Percentiles rank a stretch among this genome's conserved stretches.
These are phyloP conservation scores for Penicillium occitanis DNA, from an alignment of 2,329 filamentous ascomycete species.

Conservation along the genomic window DNA sequence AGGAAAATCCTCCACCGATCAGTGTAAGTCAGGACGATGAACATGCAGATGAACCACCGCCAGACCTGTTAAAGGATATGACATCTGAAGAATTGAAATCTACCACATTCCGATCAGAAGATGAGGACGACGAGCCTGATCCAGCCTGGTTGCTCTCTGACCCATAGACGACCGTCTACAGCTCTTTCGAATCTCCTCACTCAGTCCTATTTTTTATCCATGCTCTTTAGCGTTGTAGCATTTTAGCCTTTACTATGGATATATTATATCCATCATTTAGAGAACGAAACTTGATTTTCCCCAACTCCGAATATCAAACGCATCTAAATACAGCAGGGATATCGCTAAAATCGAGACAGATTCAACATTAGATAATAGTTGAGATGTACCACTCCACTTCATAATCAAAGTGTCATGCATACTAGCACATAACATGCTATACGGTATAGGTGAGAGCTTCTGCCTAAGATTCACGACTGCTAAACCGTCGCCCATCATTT, in stretches of 20 bases:
- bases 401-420: too few relatives aligned
- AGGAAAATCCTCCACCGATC: neutral
- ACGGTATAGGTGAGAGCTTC: neutral
- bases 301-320: neutral
- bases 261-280: neutral
- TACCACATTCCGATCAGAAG: conserved; percentile 33
- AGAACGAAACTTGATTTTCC: neutral
- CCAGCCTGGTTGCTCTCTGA: conserved; percentile 44
- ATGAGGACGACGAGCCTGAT: conserved; percentile 46
- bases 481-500: neutral
- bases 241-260: neutral
- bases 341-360: conserved; percentile 1
- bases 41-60: conserved; percentile 37
- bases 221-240: neutral
- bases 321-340: conserved; percentile 11
- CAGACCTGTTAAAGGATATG: conserved; percentile 37
- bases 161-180: conserved; percentile 18
- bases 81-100: conserved; percentile 25
- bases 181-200: neutral
- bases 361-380: conserved; percentile 2
- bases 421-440: too few relatives aligned
- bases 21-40: conserved; percentile 25
- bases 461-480: neutral
- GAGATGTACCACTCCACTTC: neutral
- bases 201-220: neutral